A percentile compares a stretch with the other conserved stretches of the same genome.
These are phyloP conservation scores for Phaeoacremonium minimum DNA, from an alignment of 2,329 filamentous ascomycete genomes.

Conservation along the genomic window DNA sequence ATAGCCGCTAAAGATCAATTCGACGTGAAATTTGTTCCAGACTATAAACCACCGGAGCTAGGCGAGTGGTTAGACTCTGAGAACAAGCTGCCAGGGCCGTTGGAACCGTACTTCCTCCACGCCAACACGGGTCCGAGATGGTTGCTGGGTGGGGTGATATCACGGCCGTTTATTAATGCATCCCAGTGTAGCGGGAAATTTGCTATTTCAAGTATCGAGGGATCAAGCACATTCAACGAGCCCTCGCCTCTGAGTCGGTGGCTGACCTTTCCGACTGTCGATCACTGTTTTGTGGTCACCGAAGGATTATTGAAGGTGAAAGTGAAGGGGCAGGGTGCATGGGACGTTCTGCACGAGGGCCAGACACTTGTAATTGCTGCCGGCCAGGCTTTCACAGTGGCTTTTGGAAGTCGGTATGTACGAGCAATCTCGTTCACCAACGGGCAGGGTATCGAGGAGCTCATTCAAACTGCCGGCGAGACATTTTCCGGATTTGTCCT, in stretches of 20 bases:
- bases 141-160: slow-evolving; percentile 38
- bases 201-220: slow-evolving; percentile 48
- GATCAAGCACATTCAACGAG: slow-evolving; percentile 27
- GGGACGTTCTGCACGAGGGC: slow-evolving; percentile 33
- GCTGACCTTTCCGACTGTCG: slow-evolving; percentile 38
- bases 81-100: slow-evolving; percentile 28
- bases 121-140: slow-evolving; percentile 44
- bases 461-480: slow-evolving; percentile 32
- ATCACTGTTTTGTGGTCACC: slow-evolving; percentile 46
- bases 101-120: slow-evolving; percentile 44
- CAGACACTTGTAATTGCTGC: slow-evolving; percentile 44
- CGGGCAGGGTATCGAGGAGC: slow-evolving; percentile 41
- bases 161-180: slow-evolving; percentile 42
- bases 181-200: slow-evolving; percentile 43
- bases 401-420: slow-evolving; percentile 40
- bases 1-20: slow-evolving; percentile 51
- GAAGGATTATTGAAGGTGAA: slow-evolving; percentile 40
- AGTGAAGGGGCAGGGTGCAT: slow-evolving; percentile 24
- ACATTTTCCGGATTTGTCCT: slow-evolving; percentile 27
- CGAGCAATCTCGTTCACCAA: slow-evolving; percentile 42
- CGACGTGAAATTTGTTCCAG: slow-evolving; percentile 48
- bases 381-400: slow-evolving; percentile 37
- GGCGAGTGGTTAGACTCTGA: slow-evolving; percentile 35
- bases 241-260: slow-evolving; percentile 25
- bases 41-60: slow-evolving; percentile 40